phyloP scores from a whole-genome alignment of 345 rosid genomes.

The Bruguiera parviflora region DNA sequence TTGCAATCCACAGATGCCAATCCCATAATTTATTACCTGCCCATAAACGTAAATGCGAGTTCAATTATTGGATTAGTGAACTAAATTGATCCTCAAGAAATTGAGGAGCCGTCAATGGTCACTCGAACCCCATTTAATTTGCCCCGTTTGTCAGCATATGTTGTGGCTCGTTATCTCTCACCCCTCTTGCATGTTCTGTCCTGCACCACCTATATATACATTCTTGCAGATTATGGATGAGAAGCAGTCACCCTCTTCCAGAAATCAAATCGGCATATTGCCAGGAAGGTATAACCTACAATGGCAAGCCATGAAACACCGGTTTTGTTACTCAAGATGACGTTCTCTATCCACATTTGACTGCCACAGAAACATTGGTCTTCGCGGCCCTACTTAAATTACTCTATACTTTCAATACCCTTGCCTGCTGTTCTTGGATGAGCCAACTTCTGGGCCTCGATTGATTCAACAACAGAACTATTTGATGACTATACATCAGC shows the following conservation, averaged over 20 bases:
- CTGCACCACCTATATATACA: too few relatives aligned
- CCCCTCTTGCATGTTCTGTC: too few relatives aligned
- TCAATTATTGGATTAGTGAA: too few relatives aligned
- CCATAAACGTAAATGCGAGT: too few relatives aligned
- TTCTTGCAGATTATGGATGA: too few relatives aligned
- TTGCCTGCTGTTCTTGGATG: constrained; percentile 48
- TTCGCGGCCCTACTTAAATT: constrained; percentile 18
- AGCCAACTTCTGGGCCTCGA: constrained; percentile 46
- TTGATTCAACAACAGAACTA: constrained; percentile 54
- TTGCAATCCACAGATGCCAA: too few relatives aligned
- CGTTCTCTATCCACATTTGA: constrained; percentile 6
- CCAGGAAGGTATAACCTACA: constrained; percentile 10
- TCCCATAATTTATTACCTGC: too few relatives aligned
- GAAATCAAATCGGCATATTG: constrained; percentile 20
- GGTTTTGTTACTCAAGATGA: constrained; percentile 20
- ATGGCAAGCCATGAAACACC: constrained; percentile 12
- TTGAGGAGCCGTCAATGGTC: too few relatives aligned
- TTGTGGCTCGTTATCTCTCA: too few relatives aligned
- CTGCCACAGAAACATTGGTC: constrained; percentile 16
- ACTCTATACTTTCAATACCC: constrained; percentile 25
- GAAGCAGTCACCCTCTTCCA: constrained; percentile 26
- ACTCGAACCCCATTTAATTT: too few relatives aligned
- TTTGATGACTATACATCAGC: constrained; percentile 55
- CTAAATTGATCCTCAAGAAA: too few relatives aligned
- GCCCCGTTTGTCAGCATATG: too few relatives aligned